These are phyloP conservation scores for Acer yangbiense DNA, from an alignment of 345 rosid species.

Conservation along the genomic window DNA sequence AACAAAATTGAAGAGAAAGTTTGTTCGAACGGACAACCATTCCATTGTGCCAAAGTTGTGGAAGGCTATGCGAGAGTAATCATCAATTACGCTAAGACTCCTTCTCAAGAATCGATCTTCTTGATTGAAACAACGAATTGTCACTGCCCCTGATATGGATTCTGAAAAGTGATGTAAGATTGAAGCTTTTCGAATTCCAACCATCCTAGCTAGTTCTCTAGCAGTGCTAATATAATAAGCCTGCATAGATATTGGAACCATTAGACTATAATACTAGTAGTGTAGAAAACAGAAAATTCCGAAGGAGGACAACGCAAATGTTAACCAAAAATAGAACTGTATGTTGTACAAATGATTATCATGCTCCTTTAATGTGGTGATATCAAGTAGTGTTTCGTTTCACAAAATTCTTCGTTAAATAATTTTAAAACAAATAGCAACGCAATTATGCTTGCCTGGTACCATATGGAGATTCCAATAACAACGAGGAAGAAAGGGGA, in stretches of 20 bases:
- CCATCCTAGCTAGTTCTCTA: constrained; percentile 87
- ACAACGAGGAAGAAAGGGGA: constrained; percentile 55
- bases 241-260: constrained; percentile 41
- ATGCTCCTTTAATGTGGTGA: too few relatives aligned
- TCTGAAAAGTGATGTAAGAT: constrained; percentile 85
- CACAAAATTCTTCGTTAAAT: too few relatives aligned
- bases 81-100: constrained; percentile 49
- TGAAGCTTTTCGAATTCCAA: constrained; percentile 78
- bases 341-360: too few relatives aligned
- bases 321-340: too few relatives aligned
- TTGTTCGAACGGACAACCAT: constrained; percentile 81
- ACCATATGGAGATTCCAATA: constrained; percentile 60
- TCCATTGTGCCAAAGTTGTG: constrained; percentile 78
- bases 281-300: background rate
- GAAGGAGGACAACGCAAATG: too few relatives aligned
- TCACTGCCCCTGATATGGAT: constrained; percentile 67
- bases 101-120: constrained; percentile 59
- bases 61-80: constrained; percentile 66
- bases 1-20: constrained; percentile 77
- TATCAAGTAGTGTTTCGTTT: too few relatives aligned
- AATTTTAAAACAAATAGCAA: background rate
- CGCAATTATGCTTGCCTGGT: constrained; percentile 47
- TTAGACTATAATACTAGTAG: background rate
- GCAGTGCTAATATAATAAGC: constrained; percentile 79
- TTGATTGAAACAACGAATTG: constrained; percentile 74